Base-by-base conservation (phyloP, 257 asterid genomes). In the Ocimum tenuiflorum region DNA sequence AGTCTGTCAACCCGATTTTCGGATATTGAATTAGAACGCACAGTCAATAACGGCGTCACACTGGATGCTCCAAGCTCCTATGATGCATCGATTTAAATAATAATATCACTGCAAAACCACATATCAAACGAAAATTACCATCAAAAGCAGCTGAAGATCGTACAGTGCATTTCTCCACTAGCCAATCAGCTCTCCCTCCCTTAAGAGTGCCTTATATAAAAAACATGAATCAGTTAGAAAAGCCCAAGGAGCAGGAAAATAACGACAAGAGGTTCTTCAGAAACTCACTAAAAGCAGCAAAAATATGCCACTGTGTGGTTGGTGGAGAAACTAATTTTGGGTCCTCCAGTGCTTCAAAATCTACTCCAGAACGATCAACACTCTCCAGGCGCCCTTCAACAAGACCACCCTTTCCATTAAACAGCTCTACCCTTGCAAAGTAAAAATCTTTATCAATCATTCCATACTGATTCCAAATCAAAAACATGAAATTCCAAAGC, bases 111-210 rank as follows among this genome's bases (percentile, higher is more conserved):
- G 15, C 36, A 66, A 11, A 27, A 46, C 19, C 4, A 49, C 41
- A 36, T 11, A 54, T 18, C 59, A 55, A 71, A 33, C 15, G 22
- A 39, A 67, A 29, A 36, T 29, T 45, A 64, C 73, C 65, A 63
- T 61, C 68, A 63, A 66, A 64, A 63, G 24, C 7, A 69, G 60
- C 77, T 68, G 50, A 53, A 74, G 47, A 60, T 73, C 87, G 75
- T 82, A 90, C 99, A 5, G 97, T 88, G 89, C 99, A 90, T 88
- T 94, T 94, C 83, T 94, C 99, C 53, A 88, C 91, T 8, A 94
- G 95, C 99, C 99, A 94, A 82, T 90, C 99, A 52, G 91, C 91
- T n/a, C 99, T 82, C 29, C 99, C 96, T 65, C 99, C 99, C 83
- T 94, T 94, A 13, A 94, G 77, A 56, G 95, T 80, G 65, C 99